Percentiles rank a stretch among this genome's conserved stretches.
Conservation (phyloP, 108 stramenopile species). For the Conticribra guillardii region DNA sequence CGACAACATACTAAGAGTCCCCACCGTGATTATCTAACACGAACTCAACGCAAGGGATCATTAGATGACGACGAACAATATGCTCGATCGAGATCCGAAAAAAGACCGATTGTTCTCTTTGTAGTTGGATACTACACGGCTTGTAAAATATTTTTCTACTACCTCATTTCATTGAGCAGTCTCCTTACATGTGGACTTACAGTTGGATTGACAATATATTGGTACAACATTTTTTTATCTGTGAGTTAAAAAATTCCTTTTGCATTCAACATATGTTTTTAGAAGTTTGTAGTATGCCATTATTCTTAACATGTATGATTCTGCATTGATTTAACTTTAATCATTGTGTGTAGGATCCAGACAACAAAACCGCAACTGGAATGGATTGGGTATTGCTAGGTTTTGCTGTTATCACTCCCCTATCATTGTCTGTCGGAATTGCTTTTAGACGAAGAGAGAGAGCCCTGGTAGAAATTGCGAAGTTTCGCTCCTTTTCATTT, state of each 20-base stretch:
- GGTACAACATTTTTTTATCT: slow-evolving; percentile 24
- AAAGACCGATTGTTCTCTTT: slow-evolving; percentile 28
- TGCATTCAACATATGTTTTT: neutral
- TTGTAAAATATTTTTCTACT: slow-evolving; percentile 40
- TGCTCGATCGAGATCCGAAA: slow-evolving; percentile 32
- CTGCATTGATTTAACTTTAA: too few relatives aligned
- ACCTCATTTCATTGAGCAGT: slow-evolving; percentile 46
- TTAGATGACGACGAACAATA: slow-evolving; percentile 48
- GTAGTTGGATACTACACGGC: slow-evolving; percentile 41
- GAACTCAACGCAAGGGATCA: neutral
- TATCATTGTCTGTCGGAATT: slow-evolving; percentile 59
- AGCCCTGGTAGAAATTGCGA: slow-evolving; percentile 58
- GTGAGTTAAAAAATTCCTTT: slow-evolving; percentile 1
- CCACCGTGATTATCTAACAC: neutral
- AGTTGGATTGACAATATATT: slow-evolving; percentile 44
- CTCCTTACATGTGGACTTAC: slow-evolving; percentile 17
- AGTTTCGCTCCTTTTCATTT: slow-evolving; percentile 55
- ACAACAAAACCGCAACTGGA: slow-evolving; percentile 17
- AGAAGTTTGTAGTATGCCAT: too few relatives aligned
- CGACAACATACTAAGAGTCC: slow-evolving; percentile 20
- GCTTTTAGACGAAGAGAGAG: slow-evolving; percentile 71
- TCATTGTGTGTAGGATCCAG: slow-evolving; percentile 4
- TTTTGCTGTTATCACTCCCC: slow-evolving; percentile 77
- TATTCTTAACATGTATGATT: too few relatives aligned
- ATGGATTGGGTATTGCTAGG: slow-evolving; percentile 76